Percentiles rank a stretch among this genome's conserved stretches.
Conservation (phyloP, 225 moss, liverwort and hornwort genomes). For the Straminergon stramineum region DNA sequence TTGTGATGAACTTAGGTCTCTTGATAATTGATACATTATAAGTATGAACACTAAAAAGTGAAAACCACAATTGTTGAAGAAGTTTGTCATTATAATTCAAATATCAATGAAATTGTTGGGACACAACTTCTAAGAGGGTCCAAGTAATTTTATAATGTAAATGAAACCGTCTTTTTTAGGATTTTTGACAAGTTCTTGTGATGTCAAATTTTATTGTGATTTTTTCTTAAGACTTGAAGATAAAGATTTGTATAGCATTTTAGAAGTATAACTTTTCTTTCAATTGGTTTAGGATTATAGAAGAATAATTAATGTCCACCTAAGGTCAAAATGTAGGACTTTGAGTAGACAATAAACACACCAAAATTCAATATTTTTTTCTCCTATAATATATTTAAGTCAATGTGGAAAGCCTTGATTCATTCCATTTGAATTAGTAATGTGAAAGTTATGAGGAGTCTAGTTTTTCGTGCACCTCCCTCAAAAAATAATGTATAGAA, state of each 20-base stretch:
- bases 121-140: no score
- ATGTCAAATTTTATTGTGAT: background rate
- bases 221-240: background rate
- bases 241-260: background rate
- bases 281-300: background rate
- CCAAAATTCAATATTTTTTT: background rate
- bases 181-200: background rate
- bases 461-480: rapidly evolving
- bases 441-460: background rate
- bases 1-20: no score
- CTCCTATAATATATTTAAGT: background rate
- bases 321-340: background rate
- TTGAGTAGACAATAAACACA: no score
- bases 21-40: no score
- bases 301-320: background rate
- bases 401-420: background rate
- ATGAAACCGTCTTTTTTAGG: no score
- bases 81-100: no score
- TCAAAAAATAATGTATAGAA: background rate
- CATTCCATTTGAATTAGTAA: background rate
- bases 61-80: no score
- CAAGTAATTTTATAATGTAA: no score
- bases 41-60: no score
- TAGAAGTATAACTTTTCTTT: background rate
- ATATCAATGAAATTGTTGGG: no score